A percentile compares a stretch with the other conserved stretches of the same genome.
Conservation (phyloP, 2,329 filamentous ascomycete genomes). For the Teratosphaeria viscida region DNA sequence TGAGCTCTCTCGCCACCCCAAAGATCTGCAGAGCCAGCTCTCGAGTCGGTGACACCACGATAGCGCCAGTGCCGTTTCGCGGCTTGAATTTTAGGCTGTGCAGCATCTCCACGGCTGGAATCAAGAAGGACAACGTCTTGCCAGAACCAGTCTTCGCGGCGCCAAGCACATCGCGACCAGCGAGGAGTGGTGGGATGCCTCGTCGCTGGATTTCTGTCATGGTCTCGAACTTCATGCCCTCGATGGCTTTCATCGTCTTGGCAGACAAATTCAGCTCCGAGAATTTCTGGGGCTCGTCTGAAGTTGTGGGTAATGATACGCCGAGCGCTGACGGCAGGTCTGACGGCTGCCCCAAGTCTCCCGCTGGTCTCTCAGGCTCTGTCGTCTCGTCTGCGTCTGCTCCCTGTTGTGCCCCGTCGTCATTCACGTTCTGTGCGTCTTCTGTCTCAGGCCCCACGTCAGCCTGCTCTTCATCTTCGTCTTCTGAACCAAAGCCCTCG, state of each 20-base stretch:
- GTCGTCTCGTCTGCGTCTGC: background rate
- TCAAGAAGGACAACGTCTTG: constrained; percentile 90
- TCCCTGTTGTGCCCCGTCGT: constrained; percentile 7
- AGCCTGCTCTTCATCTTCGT: constrained; percentile 25
- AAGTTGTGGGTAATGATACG: constrained; percentile 49
- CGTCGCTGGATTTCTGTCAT: constrained; percentile 94
- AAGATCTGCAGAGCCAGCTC: constrained; percentile 95
- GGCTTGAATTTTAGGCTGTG: constrained; percentile 87
- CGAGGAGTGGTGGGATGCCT: constrained; percentile 77
- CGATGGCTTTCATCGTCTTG: constrained; percentile 77
- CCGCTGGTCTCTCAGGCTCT: constrained; percentile 1
- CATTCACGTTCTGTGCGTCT: constrained; percentile 18
- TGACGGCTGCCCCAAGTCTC: constrained; percentile 27
- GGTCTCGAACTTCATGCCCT: constrained; percentile 83
- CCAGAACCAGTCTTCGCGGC: constrained; percentile 94
- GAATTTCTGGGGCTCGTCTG: constrained; percentile 59
- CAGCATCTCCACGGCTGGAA: constrained; percentile 90
- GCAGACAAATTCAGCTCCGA: constrained; percentile 75
- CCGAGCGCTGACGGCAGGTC: constrained; percentile 47
- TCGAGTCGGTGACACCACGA: constrained; percentile 85
- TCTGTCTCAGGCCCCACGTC: constrained; percentile 24
- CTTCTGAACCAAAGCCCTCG: constrained; percentile 28
- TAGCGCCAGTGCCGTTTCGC: constrained; percentile 80
- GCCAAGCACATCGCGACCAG: constrained; percentile 84
- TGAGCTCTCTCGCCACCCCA: constrained; percentile 83